Conservation (phyloP, 2,329 filamentous ascomycete genomes). For the Pestalotiopsis fici region DNA sequence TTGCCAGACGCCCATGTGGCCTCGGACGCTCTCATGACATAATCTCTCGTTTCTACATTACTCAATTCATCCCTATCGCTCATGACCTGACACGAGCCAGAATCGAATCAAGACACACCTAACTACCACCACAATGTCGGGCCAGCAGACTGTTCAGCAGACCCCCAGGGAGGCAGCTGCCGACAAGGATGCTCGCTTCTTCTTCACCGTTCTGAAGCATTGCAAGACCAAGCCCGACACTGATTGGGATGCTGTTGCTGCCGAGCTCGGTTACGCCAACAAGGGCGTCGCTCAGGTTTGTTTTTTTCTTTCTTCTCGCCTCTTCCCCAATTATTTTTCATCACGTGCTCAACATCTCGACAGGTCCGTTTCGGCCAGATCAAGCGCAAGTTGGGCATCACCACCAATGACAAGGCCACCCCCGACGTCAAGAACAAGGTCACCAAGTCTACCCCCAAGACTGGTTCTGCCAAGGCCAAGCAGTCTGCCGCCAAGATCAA, state of each 20-base stretch:
- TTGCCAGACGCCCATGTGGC: too few relatives aligned
- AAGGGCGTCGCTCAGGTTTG: slow-evolving; percentile 45
- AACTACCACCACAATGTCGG: not conserved
- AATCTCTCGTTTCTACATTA: too few relatives aligned
- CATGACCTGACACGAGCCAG: not conserved
- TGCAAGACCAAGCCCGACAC: slow-evolving; percentile 43
- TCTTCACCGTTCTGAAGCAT: slow-evolving; percentile 45
- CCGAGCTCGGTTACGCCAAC: slow-evolving; percentile 33
- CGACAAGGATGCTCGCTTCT: slow-evolving; percentile 27
- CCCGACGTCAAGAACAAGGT: not conserved
- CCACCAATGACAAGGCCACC: slow-evolving; percentile 6
- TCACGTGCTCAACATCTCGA: too few relatives aligned
- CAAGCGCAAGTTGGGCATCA: slow-evolving; percentile 45
- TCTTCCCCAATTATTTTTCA: too few relatives aligned
- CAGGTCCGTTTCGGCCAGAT: slow-evolving; percentile 52
- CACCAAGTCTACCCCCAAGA: not conserved
- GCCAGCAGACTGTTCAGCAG: too few relatives aligned
- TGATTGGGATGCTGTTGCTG: slow-evolving; percentile 42
- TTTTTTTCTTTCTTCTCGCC: not conserved
- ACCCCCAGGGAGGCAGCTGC: not conserved
- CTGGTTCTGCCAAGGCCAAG: not conserved
- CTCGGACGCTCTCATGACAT: too few relatives aligned
- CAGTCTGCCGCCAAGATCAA: not conserved
- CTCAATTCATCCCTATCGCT: too few relatives aligned
- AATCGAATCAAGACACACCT: not conserved